A percentile compares a stretch with the other conserved stretches of the same genome.
phyloP scores from a whole-genome alignment of 2,329 filamentous ascomycete species.

The Dothistroma pini region DNA sequence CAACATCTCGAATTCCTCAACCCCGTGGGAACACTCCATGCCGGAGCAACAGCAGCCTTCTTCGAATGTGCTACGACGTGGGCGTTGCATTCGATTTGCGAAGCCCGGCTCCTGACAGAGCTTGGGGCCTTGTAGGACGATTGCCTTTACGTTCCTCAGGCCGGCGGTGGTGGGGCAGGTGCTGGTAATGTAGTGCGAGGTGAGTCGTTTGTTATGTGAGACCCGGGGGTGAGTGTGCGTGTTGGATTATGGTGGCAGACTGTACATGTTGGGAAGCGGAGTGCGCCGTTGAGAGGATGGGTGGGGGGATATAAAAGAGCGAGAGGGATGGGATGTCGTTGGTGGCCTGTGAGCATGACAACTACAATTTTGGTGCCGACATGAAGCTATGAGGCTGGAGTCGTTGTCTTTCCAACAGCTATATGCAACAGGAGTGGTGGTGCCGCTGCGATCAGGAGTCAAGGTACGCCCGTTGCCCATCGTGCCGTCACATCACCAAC shows the following conservation, averaged over 20 bases:
- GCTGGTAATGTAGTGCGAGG: slow-evolving; percentile 25
- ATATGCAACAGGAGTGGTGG: too few relatives aligned
- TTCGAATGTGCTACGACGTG: slow-evolving; percentile 24
- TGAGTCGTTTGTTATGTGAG: slow-evolving; percentile 8
- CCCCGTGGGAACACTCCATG: slow-evolving; percentile 22
- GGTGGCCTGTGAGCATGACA: slow-evolving; percentile 26
- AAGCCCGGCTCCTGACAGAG: slow-evolving; percentile 20
- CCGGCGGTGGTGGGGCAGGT: slow-evolving; percentile 23
- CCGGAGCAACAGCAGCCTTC: slow-evolving; percentile 22
- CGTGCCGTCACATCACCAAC: too few relatives aligned
- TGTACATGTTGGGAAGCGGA: slow-evolving; percentile 25
- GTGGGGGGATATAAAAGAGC: too few relatives aligned
- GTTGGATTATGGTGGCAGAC: slow-evolving; percentile 10
- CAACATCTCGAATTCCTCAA: slow-evolving; percentile 26
- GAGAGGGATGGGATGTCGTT: slow-evolving; percentile 23
- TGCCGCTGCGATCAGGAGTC: too few relatives aligned
- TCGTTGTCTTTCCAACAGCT: too few relatives aligned
- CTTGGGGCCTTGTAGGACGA: slow-evolving; percentile 19
- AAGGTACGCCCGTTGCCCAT: too few relatives aligned
- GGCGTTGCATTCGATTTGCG: slow-evolving; percentile 18
- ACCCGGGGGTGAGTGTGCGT: background rate
- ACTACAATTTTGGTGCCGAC: slow-evolving; percentile 27
- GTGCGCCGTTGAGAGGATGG: slow-evolving; percentile 18
- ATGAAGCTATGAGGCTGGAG: slow-evolving; percentile 13
- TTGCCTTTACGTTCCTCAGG: slow-evolving; percentile 22